Evolutionary conservation across 331 rosid species (phyloP).

Genomic region (Quercus phellos): DNA sequence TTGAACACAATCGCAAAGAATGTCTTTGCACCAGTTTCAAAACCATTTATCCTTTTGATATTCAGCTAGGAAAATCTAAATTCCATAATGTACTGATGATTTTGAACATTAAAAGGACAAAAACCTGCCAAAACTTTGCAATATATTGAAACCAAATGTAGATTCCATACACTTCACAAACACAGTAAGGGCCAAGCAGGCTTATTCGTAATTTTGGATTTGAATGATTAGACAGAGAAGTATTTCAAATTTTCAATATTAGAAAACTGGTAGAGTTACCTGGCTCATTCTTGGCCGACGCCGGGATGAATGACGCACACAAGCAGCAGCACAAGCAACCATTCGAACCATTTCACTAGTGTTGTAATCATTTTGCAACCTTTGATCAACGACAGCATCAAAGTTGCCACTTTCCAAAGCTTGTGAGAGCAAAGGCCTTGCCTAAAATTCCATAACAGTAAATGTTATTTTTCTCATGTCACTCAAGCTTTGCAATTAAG

Average conservation of each 20-base stretch:
- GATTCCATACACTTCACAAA: not conserved
- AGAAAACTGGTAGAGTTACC: constrained; percentile 17
- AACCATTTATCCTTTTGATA: too few species aligned
- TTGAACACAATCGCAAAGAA: too few species aligned
- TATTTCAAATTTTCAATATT: not conserved
- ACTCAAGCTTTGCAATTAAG: not conserved
- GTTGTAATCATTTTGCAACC: constrained; percentile 39
- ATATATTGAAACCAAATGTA: not conserved
- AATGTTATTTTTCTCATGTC: not conserved
- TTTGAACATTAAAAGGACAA: not conserved
- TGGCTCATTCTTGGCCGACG: constrained; percentile 53
- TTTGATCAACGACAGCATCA: constrained; percentile 31
- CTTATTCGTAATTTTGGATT: not conserved
- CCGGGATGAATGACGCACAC: constrained; percentile 44
- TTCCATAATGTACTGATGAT: not conserved
- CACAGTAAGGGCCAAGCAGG: not conserved
- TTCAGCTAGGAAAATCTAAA: not conserved
- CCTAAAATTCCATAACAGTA: constrained; percentile 25
- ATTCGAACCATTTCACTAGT: constrained; percentile 36
- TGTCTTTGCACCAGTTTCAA: too few species aligned
- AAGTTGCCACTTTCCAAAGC: constrained; percentile 39
- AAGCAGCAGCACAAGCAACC: constrained; percentile 48
- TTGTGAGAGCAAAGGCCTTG: constrained; percentile 42
- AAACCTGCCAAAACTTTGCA: not conserved
- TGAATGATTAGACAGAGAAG: not conserved